These are phyloP conservation scores for Raffaelea arxii DNA, from an alignment of 2,329 filamentous ascomycete species.

Conservation along the genomic window DNA sequence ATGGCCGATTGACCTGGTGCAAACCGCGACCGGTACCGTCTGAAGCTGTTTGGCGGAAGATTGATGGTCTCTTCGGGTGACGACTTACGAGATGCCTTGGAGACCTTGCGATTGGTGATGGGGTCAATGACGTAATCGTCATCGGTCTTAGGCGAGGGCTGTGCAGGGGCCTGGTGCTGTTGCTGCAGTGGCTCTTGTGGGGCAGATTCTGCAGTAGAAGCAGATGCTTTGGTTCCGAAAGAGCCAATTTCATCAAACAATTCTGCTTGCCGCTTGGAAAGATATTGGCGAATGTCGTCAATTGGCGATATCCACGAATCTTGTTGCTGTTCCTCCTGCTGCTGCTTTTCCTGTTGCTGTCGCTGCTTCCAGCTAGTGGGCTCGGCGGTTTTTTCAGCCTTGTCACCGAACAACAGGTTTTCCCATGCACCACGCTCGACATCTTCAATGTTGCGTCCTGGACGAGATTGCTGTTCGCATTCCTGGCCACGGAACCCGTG, in stretches of 20 bases:
- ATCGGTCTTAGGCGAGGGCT: no score
- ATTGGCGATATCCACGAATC: constrained; percentile 22
- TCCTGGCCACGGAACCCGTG: constrained; percentile 27
- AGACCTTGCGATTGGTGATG: constrained; percentile 46
- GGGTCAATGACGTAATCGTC: constrained; percentile 42
- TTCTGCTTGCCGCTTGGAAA: constrained; percentile 15
- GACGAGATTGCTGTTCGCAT: constrained; percentile 26
- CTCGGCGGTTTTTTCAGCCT: neutral
- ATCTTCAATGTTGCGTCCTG: constrained; percentile 32
- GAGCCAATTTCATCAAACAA: constrained; percentile 5
- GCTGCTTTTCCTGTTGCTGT: no score
- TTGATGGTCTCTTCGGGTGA: constrained; percentile 13
- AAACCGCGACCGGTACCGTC: constrained; percentile 26
- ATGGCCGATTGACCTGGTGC: constrained; percentile 7
- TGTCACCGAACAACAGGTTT: constrained; percentile 28
- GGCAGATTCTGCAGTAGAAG: neutral
- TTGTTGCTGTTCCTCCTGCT: no score
- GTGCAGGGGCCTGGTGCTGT: no score
- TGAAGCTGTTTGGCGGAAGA: constrained; percentile 21
- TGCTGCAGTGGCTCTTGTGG: neutral
- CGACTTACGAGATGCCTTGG: constrained; percentile 16
- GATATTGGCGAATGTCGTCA: constrained; percentile 23
- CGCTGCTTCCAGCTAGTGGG: constrained; percentile 8
- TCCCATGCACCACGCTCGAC: constrained; percentile 34
- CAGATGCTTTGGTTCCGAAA: constrained; percentile 1